Evolutionary conservation across 441 rosid species (phyloP), one percentile per base, ranked within the genome.

Genomic region (Jatropha podagrica): DNA sequence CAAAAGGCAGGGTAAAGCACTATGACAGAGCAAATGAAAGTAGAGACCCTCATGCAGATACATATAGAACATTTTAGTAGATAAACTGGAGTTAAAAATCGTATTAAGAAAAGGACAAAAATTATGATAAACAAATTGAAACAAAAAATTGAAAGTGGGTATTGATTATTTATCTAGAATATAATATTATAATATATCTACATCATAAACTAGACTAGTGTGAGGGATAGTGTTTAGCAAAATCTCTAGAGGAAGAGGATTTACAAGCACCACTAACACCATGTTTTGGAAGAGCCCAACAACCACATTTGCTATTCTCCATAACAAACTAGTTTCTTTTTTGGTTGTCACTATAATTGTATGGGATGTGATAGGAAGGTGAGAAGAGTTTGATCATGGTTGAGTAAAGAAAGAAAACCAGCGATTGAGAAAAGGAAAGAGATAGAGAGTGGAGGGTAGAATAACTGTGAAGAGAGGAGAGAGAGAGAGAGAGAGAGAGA

Each of bases 141-240:
- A 6, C 14, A 23, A 46, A 23, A 48, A 66, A 69, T 1, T 18
- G 6, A 59, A 59, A 13, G 7, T 7, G 42, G 42, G 15, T 9
- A 60, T 1, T 56, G 0, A 14, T 4, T 51, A 51, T 3, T 11
- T 51, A 11, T 51, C 4, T 51, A 51, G 14, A 51, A 51, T 13
- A 51, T 51, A 1, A 9, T 56, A 56, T 56, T 18, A 65, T 38
- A 46, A 11, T 27, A n/a, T 77, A 89, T 93, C 91, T 71, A 91
- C 89, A 77, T 91, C 95, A 80, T 87, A 91, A 79, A 91, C 91
- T 60, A 87, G 91, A 81, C 90, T 88, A 70, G 93, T 83, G 59
- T 90, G 93, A 81, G 93, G 90, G 80, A 89, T 82, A 61, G 87
- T 60, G 78, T 83, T 83, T 86, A 71, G 87, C 83, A 76, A 91